These are phyloP conservation scores for Carallia pectinifolia DNA, from an alignment of 345 rosid genomes.

Conservation along the genomic window DNA sequence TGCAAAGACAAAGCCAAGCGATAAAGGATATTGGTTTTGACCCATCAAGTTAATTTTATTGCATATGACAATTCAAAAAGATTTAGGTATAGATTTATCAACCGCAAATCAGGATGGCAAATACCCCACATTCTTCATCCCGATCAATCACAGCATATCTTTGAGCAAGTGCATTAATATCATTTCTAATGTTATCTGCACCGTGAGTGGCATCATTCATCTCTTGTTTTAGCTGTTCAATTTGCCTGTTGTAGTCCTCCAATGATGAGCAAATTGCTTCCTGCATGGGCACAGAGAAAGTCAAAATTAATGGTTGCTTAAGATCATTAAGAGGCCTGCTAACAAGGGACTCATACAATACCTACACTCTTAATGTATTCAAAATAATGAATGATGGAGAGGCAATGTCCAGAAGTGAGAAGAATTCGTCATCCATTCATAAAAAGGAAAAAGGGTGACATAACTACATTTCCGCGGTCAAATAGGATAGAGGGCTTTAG, in stretches of 20 bases:
- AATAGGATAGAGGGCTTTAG: too few relatives aligned
- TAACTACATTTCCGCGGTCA: too few relatives aligned
- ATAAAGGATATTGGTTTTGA: constrained; percentile 13
- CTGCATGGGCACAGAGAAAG: constrained; percentile 30
- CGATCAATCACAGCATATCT: constrained; percentile 89
- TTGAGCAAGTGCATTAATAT: constrained; percentile 94
- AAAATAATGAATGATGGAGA: too few relatives aligned
- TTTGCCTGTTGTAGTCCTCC: constrained; percentile 97
- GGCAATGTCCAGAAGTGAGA: too few relatives aligned
- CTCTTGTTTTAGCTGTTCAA: constrained; percentile 85
- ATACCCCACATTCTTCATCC: constrained; percentile 97
- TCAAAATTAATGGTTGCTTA: not conserved
- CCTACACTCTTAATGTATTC: not conserved
- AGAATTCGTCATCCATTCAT: too few relatives aligned
- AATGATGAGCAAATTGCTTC: constrained; percentile 97
- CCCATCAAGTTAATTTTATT: not conserved
- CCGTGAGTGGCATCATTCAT: constrained; percentile 99
- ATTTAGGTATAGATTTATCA: constrained; percentile 5
- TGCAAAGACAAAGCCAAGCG: constrained; percentile 1
- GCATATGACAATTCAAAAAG: not conserved
- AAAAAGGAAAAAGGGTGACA: too few relatives aligned
- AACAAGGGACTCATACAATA: too few relatives aligned
- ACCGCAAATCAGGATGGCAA: constrained; percentile 27
- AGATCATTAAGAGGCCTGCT: not conserved
- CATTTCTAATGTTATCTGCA: constrained; percentile 97